Evolutionary conservation across 1,284 basidiomycete species (phyloP).

Genomic region (Gomphus bonarii): DNA sequence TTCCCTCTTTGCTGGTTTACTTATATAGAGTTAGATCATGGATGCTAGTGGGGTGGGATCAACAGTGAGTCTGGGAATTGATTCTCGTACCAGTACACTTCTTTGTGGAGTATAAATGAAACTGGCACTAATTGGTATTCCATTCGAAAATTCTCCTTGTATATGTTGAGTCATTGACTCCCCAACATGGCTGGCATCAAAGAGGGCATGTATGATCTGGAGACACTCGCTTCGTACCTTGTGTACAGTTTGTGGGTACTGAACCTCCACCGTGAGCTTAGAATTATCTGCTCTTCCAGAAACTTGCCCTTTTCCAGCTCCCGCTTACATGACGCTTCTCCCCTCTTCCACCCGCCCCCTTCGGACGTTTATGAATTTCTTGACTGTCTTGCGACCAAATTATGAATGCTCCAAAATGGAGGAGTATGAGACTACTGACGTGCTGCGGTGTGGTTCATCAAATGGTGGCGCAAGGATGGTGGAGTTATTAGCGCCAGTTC

Average conservation of each 20-base stretch:
- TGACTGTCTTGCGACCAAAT: conserved; percentile 53
- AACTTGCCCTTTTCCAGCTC: conserved; percentile 34
- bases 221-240: conserved; percentile 80
- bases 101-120: too few species aligned
- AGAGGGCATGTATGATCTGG: too few species aligned
- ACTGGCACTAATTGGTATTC: conserved; percentile 80
- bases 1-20: background rate
- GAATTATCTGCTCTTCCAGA: too few species aligned
- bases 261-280: conserved; percentile 47
- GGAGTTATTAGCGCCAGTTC: conserved; percentile 38
- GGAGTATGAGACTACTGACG: too few species aligned
- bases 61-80: conserved; percentile 36
- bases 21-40: conserved; percentile 70
- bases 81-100: too few species aligned
- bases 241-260: conserved; percentile 81
- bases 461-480: conserved; percentile 80
- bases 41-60: conserved; percentile 77
- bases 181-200: conserved; percentile 48
- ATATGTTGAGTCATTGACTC: conserved; percentile 14
- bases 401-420: too few species aligned
- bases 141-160: background rate
- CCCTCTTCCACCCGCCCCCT: conserved; percentile 45
- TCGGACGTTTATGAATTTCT: conserved; percentile 57
- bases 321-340: conserved; percentile 60
- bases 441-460: conserved; percentile 72